Conservation (phyloP, 2,329 filamentous ascomycete genomes). For the Ophiostoma angusticollis region DNA sequence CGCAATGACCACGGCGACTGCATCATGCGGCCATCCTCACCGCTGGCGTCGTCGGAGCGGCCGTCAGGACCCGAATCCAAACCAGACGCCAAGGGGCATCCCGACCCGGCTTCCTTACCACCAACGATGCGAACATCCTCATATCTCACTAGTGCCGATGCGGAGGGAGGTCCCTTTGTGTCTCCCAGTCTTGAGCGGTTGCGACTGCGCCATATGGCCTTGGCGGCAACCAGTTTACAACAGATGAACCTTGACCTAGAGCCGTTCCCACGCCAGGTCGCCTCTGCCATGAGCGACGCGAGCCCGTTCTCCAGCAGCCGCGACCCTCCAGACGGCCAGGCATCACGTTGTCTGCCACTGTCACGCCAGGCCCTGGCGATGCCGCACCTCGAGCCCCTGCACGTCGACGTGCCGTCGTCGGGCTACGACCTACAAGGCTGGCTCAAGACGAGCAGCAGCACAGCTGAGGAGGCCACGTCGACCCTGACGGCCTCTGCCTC, state of each 20-base stretch:
- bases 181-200: neutral
- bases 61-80: neutral
- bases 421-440: conserved; percentile 11
- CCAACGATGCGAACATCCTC: too few species aligned
- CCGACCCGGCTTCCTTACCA: too few species aligned
- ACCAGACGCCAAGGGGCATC: too few species aligned
- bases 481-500: too few species aligned
- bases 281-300: neutral
- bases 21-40: neutral
- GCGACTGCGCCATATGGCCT: neutral
- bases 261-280: neutral
- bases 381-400: conserved; percentile 6
- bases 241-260: neutral
- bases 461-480: neutral
- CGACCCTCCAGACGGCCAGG: too few species aligned
- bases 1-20: conserved; percentile 3
- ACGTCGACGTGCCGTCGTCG: conserved; percentile 7
- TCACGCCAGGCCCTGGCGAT: conserved; percentile 3
- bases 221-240: neutral
- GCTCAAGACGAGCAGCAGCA: conserved; percentile 4
- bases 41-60: neutral
- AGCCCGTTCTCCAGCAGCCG: too few species aligned
- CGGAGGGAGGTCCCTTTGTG: neutral
- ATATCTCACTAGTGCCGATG: neutral
- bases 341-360: conserved; percentile 3